Evolutionary conservation across 139 green algal species (phyloP).

Genomic region (Chlamydomonas sp.): DNA sequence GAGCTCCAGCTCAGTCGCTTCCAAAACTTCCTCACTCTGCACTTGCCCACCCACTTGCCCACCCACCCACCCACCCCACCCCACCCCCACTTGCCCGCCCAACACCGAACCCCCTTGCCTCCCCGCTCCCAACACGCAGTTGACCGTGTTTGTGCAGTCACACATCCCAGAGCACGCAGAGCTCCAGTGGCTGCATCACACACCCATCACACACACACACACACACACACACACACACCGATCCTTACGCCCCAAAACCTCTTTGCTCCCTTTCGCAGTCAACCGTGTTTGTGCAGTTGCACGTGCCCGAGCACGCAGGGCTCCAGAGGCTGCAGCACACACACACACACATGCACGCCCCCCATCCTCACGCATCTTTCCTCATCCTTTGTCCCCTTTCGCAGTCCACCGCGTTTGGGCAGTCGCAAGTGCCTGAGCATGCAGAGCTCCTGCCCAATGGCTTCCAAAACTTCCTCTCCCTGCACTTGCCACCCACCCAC

Average conservation of each 20-base stretch:
- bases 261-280: slow-evolving; percentile 26
- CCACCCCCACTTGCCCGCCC: background rate
- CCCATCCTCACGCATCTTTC: too few species aligned
- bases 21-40: background rate
- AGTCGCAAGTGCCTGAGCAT: too few species aligned
- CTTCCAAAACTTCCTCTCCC: background rate
- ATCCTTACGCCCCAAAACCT: background rate
- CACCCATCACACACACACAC: slow-evolving; percentile 4
- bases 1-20: too few species aligned
- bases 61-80: background rate
- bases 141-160: slow-evolving; percentile 80
- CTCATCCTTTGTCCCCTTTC: too few species aligned
- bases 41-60: background rate
- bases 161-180: slow-evolving; percentile 55
- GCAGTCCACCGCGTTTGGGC: too few species aligned
- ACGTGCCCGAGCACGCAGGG: slow-evolving; percentile 67
- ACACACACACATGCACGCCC: too few species aligned
- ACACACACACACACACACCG: background rate
- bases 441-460: too few species aligned
- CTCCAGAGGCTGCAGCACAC: too few species aligned
- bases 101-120: too few species aligned
- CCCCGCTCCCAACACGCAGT: too few species aligned
- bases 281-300: slow-evolving; percentile 79
- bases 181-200: too few species aligned
- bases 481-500: background rate